Evolutionary conservation across 345 rosid genomes (phyloP), one percentile per base, ranked within the genome.

Genomic region (Jatropha curcas): DNA sequence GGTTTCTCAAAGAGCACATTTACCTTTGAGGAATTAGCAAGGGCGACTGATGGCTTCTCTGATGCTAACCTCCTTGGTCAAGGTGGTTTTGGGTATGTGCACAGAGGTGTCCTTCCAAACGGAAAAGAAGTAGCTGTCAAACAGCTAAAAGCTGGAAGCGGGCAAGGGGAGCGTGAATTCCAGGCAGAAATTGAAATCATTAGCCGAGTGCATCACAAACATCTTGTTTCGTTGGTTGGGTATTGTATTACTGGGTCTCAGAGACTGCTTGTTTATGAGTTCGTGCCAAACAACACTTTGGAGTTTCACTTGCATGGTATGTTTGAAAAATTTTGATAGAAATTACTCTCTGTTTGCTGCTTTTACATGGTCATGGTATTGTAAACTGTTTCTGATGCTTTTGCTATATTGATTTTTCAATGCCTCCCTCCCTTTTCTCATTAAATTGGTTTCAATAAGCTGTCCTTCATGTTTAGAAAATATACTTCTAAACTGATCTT

Each of bases 1-100:
- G 85, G 88, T 43, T 85, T 90, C 77, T 86, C 96, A 5, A 88
- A 88, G 82, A 90, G 92, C 83, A 68, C 71, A 5, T 76, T 76
- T 56, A 45, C 71, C 3, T 76, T 55, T 46, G 79, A 76, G 60
- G 79, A 76, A 65, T 71, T 76, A 35, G 74, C 75, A n/a, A 71
- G 74, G 60, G 79, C 79, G 33, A 76, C 79, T 0, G 75, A 76
- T 57, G 79, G 75, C 50, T 76, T 76, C 75, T 70, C 79, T 5
- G 20, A 76, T 56, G 79, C 79, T 68, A 76, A 76, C 58, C 79
- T 76, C 52, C 79, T 76, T 56, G 79, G 79, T 43, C 79, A 76
- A 70, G 79, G 79, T 55, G 79, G 79, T 61, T 76, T 76, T 58
- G 79, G 79, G 66, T 76, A 70, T 70, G 79, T 76, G 71, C 79